Conservation (phyloP, 768 basidiomycete species). For the Phallus indusiatus region DNA sequence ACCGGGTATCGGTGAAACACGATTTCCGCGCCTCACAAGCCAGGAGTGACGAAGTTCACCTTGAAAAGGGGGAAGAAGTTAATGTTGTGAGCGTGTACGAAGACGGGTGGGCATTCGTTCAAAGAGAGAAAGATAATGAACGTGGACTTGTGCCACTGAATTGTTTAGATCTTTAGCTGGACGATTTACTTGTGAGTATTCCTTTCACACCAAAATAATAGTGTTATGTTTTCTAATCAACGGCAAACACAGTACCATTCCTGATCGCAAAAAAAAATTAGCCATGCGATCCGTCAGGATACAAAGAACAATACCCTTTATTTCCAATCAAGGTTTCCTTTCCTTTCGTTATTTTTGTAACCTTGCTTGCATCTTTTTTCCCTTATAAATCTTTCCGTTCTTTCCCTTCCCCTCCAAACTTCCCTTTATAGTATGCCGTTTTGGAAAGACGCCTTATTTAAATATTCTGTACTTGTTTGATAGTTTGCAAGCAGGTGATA, state of each 20-base stretch:
- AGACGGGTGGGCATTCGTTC: slow-evolving; percentile 63
- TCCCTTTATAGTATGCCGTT: too few species aligned
- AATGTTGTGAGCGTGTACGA: slow-evolving; percentile 47
- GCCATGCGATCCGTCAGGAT: neutral
- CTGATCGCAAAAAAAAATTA: neutral
- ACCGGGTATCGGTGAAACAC: neutral
- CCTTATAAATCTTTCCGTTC: neutral
- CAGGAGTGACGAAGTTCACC: slow-evolving; percentile 44
- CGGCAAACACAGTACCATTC: neutral
- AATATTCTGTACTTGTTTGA: too few species aligned
- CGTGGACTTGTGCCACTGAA: slow-evolving; percentile 52
- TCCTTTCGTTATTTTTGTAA: neutral
- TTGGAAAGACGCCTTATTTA: too few species aligned
- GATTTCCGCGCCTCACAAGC: neutral
- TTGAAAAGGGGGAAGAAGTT: slow-evolving; percentile 40
- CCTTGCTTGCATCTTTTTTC: neutral
- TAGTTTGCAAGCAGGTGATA: neutral
- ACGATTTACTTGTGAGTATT: neutral
- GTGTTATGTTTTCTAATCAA: too few species aligned
- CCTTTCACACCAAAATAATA: too few species aligned
- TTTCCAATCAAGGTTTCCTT: neutral
- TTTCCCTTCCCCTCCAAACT: neutral
- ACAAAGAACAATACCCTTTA: neutral
- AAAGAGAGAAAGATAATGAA: slow-evolving; percentile 29
- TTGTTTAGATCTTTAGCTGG: slow-evolving; percentile 31